Evolutionary conservation across 2,329 filamentous ascomycete genomes (phyloP), one percentile per base, ranked within the genome.

Genomic region (Xylariaceae sp.): DNA sequence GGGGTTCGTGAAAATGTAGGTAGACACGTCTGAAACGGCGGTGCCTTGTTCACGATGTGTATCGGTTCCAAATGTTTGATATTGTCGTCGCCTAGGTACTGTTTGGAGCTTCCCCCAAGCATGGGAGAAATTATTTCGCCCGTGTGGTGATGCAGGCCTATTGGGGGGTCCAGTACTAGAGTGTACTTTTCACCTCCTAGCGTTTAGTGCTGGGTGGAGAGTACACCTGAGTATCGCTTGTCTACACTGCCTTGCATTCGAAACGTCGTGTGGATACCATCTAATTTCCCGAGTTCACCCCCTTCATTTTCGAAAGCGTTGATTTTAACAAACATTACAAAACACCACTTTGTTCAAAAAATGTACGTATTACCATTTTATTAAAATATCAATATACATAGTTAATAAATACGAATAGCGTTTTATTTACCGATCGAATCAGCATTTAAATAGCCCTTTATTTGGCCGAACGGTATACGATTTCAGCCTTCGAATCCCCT

Each of bases 51-150:
- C 31, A 33, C 13, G 41, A 14, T 53, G 36, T 50, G 39, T 46
- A 48, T 50, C 45, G 39, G 45, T 18, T 34, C 33, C 22, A 45
- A 39, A 57, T 2, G 47, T 42, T 39, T 42, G 45, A 48, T 22
- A 17, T 16, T 38, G 54, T 53, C 51, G 54, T 22, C 28, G 54
- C 54, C 51, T 56, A 18, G 49, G 53, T 54, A 46, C 48, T 55
- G 52, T 51, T 55, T 45, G 55, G 49, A 48, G 38, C 48, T 42
- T 50, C 56, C 45, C 34, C 46, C 40, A 49, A 54, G 38, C n/a
- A 31, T 54, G 45, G 56, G 54, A 59, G 56, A 59, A 60, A 57
- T 57, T 54, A 54, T 58, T 61, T 61, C 51, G 50, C 51, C 51
- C 42, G 53, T 57, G 56, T 50, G 51, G 50, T 60, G 47, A 44